Percentiles rank a stretch among this genome's conserved stretches.
phyloP scores from a whole-genome alignment of 2,329 filamentous ascomycete species.

The Ceratocystis variospora region DNA sequence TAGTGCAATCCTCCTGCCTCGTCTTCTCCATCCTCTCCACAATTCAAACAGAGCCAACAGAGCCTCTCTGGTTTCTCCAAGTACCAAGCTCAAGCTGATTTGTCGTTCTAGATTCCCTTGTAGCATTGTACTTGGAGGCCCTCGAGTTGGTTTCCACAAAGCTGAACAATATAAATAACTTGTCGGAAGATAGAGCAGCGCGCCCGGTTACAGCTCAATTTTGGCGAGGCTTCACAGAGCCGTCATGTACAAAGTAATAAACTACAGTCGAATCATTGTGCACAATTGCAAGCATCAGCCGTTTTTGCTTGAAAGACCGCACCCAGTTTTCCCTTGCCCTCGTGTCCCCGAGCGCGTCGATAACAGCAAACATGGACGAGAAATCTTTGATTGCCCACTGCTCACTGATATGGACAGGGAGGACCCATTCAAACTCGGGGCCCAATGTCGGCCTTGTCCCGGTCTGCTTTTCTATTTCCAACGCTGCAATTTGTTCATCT shows the following conservation, averaged over 20 bases:
- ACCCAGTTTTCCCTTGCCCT: slow-evolving; percentile 29
- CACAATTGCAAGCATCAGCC: slow-evolving; percentile 58
- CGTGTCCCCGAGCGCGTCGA: slow-evolving; percentile 27
- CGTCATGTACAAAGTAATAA: slow-evolving; percentile 75
- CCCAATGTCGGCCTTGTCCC: slow-evolving; percentile 34
- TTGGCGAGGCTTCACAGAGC: slow-evolving; percentile 73
- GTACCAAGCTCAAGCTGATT: neutral
- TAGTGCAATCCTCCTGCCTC: neutral
- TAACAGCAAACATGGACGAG: slow-evolving; percentile 54
- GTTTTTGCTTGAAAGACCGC: slow-evolving; percentile 42
- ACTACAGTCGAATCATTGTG: slow-evolving; percentile 72
- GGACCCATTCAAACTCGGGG: slow-evolving; percentile 59
- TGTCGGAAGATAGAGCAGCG: neutral
- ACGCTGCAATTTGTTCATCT: slow-evolving; percentile 63
- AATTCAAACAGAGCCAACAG: slow-evolving; percentile 7
- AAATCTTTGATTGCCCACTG: slow-evolving; percentile 56
- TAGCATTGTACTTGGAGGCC: neutral
- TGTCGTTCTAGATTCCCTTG: neutral
- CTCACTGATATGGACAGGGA: slow-evolving; percentile 59
- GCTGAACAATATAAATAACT: neutral
- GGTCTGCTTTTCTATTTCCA: slow-evolving; percentile 44
- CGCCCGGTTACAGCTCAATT: slow-evolving; percentile 39
- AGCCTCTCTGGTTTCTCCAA: neutral
- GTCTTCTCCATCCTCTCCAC: neutral
- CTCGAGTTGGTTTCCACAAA: too few species aligned